Conservation (phyloP, 371 early-diverging fungal species). For the Mucor racemosus region DNA sequence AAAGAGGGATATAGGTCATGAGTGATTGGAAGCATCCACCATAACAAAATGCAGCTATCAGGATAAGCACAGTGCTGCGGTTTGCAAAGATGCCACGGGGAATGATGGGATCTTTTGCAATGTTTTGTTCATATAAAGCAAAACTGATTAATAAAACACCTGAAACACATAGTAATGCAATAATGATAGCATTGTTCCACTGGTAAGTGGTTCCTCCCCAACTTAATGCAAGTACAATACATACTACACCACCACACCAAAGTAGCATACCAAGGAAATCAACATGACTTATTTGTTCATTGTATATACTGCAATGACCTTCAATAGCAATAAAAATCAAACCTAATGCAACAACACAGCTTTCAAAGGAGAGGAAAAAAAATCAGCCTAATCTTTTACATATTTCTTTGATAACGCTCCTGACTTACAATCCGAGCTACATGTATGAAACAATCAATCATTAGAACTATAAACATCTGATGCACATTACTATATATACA, state of each 20-base stretch:
- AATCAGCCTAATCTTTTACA: not conserved
- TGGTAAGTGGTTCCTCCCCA: conserved; percentile 51
- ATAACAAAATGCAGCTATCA: conserved; percentile 41
- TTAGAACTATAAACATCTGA: not conserved
- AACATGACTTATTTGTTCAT: conserved; percentile 12
- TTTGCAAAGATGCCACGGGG: conserved; percentile 54
- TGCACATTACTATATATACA: not conserved
- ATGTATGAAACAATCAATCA: not conserved
- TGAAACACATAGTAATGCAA: conserved; percentile 54
- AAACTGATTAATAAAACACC: conserved; percentile 42
- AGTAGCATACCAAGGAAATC: conserved; percentile 39
- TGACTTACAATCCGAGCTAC: conserved; percentile 43
- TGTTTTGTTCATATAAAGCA: conserved; percentile 44
- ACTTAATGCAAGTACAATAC: conserved; percentile 38
- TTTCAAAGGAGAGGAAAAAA: not conserved
- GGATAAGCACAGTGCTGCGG: conserved; percentile 54
- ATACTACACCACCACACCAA: conserved; percentile 37
- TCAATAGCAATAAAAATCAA: conserved; percentile 32
- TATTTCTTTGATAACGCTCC: not conserved
- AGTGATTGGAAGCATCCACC: conserved; percentile 51
- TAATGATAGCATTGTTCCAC: conserved; percentile 53
- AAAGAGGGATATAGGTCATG: conserved; percentile 50
- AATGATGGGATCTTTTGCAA: conserved; percentile 54
- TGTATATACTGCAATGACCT: conserved; percentile 13
- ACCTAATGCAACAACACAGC: conserved; percentile 29